Percentiles rank a stretch among this genome's conserved stretches.
Conservation (phyloP, 768 basidiomycete genomes). For the Gautieria morchelliformis region DNA sequence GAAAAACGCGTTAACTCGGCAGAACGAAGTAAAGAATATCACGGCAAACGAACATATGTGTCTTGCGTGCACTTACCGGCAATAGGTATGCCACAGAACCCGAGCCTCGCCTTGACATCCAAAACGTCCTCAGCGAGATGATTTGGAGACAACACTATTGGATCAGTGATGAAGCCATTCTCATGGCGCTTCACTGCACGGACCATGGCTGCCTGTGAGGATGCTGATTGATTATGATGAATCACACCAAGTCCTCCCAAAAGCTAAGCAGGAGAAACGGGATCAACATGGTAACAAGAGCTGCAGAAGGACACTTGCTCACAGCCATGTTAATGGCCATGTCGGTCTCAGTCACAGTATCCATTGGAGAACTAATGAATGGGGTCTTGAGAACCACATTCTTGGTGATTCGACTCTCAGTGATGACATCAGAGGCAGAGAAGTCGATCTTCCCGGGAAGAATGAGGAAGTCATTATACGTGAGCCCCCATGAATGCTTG, state of each 20-base stretch:
- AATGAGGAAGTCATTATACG: slow-evolving; percentile 95
- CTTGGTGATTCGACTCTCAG: slow-evolving; percentile 81
- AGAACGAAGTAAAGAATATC: slow-evolving; percentile 66
- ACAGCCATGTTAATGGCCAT: slow-evolving; percentile 94
- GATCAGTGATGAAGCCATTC: slow-evolving; percentile 97
- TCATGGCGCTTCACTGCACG: slow-evolving; percentile 96
- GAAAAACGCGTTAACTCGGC: slow-evolving; percentile 60
- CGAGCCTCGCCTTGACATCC: slow-evolving; percentile 83
- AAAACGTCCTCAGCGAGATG: slow-evolving; percentile 81
- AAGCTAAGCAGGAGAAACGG: slow-evolving; percentile 34
- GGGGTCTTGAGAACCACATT: slow-evolving; percentile 91
- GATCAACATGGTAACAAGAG: not conserved
- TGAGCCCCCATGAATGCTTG: slow-evolving; percentile 81
- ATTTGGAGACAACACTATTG: slow-evolving; percentile 74
- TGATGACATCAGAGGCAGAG: slow-evolving; percentile 64
- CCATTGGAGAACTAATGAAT: slow-evolving; percentile 98
- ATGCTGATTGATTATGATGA: slow-evolving; percentile 86
- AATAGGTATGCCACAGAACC: slow-evolving; percentile 96
- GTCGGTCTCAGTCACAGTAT: slow-evolving; percentile 93
- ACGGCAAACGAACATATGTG: slow-evolving; percentile 27
- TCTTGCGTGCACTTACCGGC: slow-evolving; percentile 59
- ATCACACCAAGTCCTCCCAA: slow-evolving; percentile 97
- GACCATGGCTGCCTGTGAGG: slow-evolving; percentile 92
- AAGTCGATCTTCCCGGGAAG: slow-evolving; percentile 96
- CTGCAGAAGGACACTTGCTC: slow-evolving; percentile 22